phyloP scores from a whole-genome alignment of 306 rosid genomes.

The Begonia fuchsioides region DNA sequence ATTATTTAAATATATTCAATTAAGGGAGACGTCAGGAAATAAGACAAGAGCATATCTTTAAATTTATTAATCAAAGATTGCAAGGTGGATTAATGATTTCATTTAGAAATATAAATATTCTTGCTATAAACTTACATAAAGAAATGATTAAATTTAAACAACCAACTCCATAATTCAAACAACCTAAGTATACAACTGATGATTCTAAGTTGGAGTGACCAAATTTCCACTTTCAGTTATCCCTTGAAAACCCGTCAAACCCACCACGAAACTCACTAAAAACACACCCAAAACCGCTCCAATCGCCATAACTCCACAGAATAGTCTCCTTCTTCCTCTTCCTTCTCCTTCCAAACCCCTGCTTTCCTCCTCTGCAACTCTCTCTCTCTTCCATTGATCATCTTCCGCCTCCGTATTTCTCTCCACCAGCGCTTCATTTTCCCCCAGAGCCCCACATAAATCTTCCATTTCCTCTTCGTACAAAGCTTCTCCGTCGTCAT shows the following conservation, averaged over 20 bases:
- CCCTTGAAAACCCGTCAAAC: neutral
- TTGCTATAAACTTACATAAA: too few species aligned
- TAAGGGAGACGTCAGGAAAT: too few species aligned
- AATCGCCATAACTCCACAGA: conserved; percentile 5
- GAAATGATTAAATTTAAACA: too few species aligned
- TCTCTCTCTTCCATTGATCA: neutral
- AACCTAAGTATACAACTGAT: too few species aligned
- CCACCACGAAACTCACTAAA: neutral
- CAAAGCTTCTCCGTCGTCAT: conserved; percentile 4
- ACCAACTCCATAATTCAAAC: too few species aligned
- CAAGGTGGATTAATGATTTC: too few species aligned
- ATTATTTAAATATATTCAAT: too few species aligned
- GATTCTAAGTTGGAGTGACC: conserved; percentile 7
- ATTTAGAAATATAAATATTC: too few species aligned
- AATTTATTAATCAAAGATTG: too few species aligned
- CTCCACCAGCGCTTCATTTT: neutral
- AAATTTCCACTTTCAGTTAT: conserved; percentile 1
- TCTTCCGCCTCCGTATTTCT: neutral
- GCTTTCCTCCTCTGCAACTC: neutral
- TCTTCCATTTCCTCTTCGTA: neutral
- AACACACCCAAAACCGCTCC: conserved; percentile 1
- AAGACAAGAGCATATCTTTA: too few species aligned
- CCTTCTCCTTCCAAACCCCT: neutral
- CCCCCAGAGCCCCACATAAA: too few species aligned
- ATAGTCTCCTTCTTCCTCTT: conserved; percentile 1